Evolutionary conservation across 495 filamentous ascomycete genomes (phyloP), one percentile per base, ranked within the genome.

Genomic region (Penicillium coprophilum): DNA sequence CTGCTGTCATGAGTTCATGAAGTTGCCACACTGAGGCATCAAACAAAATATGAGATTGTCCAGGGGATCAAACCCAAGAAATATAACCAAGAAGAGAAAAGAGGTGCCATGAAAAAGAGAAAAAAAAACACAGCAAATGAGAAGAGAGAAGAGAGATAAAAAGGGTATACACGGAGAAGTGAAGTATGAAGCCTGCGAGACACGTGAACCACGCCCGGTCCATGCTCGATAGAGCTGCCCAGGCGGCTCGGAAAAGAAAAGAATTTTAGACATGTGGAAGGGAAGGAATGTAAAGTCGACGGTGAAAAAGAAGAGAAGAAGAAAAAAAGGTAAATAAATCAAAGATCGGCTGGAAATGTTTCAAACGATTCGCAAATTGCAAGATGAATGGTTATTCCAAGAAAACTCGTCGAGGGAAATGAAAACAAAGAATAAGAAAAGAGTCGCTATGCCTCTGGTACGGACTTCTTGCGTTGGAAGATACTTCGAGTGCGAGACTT

Each of bases 401-500:
- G 47, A 28, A 48, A 51, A 55, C 27, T 24, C 23, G 27, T 34
- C 36, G 43, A 51, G 47, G 46, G 3, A 54, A 61, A 60, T 46
- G 50, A 21, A 39, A 54, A 47, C 21, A 23, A 28, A 43, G 13
- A 44, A 53, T 32, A 51, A 50, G 36, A 49, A 23, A 45, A 57
- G 52, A 53, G 30, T 57, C 24, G 56, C 53, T 67, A 74, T 56
- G 66, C 54, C 63, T 77, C 72, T 11, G 67, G 58, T 10, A 67
- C 66, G 27, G 79, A 75, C 59, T 82, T 83, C 71, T 87, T 87
- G 50, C 84, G 75, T 27, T 85, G 80, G 68, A 89, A 90, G 47
- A 90, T 82, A 47, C 78, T 84, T 59, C 87, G 76, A 43, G 85
- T 84, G 21, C 85, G 76, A 21, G 83, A 84, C 69, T 87, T 88